Percentiles rank a stretch among this genome's conserved stretches.
Conservation (phyloP, 2,329 filamentous ascomycete genomes). For the Leptographium galeiforme region DNA sequence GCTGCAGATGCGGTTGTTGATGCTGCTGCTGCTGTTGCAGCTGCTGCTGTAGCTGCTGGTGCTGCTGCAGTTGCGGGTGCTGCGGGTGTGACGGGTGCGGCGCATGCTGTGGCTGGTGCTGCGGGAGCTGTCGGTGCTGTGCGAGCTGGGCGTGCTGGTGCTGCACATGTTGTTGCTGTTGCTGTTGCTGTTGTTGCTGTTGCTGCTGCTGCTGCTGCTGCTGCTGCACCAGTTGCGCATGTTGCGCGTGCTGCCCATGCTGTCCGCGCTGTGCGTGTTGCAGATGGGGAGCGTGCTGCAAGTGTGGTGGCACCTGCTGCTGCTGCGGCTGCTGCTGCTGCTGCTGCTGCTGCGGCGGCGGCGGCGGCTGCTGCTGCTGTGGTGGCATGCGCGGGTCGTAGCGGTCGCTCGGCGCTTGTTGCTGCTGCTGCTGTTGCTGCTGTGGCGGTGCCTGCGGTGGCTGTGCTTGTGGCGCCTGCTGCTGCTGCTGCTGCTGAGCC, state of each 20-base stretch:
- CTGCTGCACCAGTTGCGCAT: not conserved
- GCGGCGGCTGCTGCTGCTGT: constrained; percentile 7
- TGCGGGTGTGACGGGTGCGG: not conserved
- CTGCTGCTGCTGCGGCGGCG: constrained; percentile 8
- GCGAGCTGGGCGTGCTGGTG: not conserved
- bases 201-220: no score
- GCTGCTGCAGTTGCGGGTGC: not conserved
- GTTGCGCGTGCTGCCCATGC: not conserved
- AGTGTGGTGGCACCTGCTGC: constrained; percentile 6
- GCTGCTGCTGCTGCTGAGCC: constrained; percentile 1
- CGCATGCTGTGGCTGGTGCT: not conserved
- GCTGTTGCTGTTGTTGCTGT: not conserved
- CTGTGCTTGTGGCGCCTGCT: constrained; percentile 3
- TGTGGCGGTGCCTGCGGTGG: constrained; percentile 13
- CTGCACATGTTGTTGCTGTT: not conserved
- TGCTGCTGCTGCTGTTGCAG: no score
- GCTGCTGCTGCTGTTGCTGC: constrained; percentile 9
- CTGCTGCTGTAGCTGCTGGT: no score
- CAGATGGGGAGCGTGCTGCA: not conserved
- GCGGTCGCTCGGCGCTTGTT: constrained; percentile 5
- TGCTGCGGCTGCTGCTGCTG: constrained; percentile 10
- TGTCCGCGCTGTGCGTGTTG: not conserved
- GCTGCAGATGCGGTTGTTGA: no score
- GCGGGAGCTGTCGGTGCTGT: not conserved
- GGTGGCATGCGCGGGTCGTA: constrained; percentile 7